Conservation (phyloP, 163 green algal genomes). For the Picocystis sp. region DNA sequence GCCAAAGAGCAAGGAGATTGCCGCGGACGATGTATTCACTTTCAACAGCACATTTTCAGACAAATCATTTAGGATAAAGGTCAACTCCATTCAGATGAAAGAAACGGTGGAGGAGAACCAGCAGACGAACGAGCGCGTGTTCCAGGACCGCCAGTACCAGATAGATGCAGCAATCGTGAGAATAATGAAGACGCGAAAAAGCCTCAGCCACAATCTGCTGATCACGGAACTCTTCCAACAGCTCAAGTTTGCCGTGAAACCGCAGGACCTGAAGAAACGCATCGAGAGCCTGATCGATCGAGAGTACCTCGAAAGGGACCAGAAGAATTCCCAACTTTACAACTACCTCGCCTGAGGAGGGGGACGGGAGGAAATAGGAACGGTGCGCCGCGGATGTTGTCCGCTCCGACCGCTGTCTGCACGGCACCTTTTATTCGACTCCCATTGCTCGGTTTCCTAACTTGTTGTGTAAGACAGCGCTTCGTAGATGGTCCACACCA, state of each 20-base stretch:
- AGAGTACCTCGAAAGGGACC: slow-evolving; percentile 90
- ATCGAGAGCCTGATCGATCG: slow-evolving; percentile 96
- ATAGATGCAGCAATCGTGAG: slow-evolving; percentile 94
- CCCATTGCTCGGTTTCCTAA: too few species aligned
- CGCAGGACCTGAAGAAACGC: slow-evolving; percentile 90
- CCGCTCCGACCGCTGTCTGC: too few species aligned
- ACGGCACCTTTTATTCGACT: too few species aligned
- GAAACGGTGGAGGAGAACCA: slow-evolving; percentile 88
- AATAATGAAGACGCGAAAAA: slow-evolving; percentile 85
- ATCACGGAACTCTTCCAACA: slow-evolving; percentile 73
- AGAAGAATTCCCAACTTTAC: slow-evolving; percentile 76
- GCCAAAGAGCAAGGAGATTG: slow-evolving; percentile 9
- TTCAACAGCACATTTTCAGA: slow-evolving; percentile 74
- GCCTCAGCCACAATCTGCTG: slow-evolving; percentile 73
- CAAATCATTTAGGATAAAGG: slow-evolving; percentile 72
- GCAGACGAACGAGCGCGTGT: slow-evolving; percentile 65
- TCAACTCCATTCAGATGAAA: slow-evolving; percentile 93
- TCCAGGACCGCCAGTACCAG: slow-evolving; percentile 78
- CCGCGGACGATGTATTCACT: slow-evolving; percentile 50
- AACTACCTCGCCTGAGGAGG: slow-evolving; percentile 68
- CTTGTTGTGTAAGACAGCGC: slow-evolving; percentile 28
- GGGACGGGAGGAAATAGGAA: background rate
- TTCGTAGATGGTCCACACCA: slow-evolving; percentile 85
- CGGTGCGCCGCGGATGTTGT: background rate
- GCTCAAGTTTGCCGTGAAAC: slow-evolving; percentile 41